A percentile compares a stretch with the other conserved stretches of the same genome.
Evolutionary conservation across 2,329 filamentous ascomycete genomes (phyloP).

Genomic region (Elsinoe fawcettii): DNA sequence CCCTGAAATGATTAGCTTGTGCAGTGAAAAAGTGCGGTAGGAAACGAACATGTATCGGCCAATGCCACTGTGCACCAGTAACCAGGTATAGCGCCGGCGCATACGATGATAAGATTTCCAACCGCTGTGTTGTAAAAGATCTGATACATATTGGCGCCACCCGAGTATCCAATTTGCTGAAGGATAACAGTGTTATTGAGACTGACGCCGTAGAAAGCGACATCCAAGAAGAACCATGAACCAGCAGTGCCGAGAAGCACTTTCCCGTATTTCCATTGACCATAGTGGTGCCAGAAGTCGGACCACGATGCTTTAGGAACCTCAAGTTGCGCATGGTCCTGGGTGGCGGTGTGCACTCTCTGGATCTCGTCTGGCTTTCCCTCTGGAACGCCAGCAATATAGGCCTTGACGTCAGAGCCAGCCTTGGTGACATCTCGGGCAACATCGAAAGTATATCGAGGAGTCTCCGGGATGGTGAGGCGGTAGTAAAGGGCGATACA

Average conservation of each 20-base stretch:
- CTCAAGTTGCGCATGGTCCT: constrained; percentile 48
- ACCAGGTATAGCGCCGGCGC: constrained; percentile 70
- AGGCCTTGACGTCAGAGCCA: constrained; percentile 64
- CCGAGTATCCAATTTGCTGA: constrained; percentile 62
- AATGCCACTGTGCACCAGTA: constrained; percentile 74
- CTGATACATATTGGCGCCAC: constrained; percentile 58
- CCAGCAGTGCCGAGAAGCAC: constrained; percentile 71
- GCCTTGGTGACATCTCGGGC: constrained; percentile 67
- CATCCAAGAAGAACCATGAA: constrained; percentile 77
- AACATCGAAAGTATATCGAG: constrained; percentile 80
- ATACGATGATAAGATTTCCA: constrained; percentile 70
- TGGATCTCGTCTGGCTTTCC: constrained; percentile 59
- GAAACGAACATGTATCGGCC: constrained; percentile 56
- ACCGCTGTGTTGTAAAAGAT: constrained; percentile 66
- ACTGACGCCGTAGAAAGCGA: constrained; percentile 51
- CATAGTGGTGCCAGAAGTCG: constrained; percentile 66
- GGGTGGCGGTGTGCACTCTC: constrained; percentile 51
- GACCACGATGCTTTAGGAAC: constrained; percentile 62
- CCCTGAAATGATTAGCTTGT: not conserved
- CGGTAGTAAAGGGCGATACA: constrained; percentile 79
- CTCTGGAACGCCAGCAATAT: constrained; percentile 57
- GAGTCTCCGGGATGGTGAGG: constrained; percentile 79
- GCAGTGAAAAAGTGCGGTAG: too few species aligned
- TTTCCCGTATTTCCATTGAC: constrained; percentile 61
- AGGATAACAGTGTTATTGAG: constrained; percentile 71